A percentile compares a stretch with the other conserved stretches of the same genome.
phyloP scores from a whole-genome alignment of 108 stramenopile species.

The Mediolabrus comicus region DNA sequence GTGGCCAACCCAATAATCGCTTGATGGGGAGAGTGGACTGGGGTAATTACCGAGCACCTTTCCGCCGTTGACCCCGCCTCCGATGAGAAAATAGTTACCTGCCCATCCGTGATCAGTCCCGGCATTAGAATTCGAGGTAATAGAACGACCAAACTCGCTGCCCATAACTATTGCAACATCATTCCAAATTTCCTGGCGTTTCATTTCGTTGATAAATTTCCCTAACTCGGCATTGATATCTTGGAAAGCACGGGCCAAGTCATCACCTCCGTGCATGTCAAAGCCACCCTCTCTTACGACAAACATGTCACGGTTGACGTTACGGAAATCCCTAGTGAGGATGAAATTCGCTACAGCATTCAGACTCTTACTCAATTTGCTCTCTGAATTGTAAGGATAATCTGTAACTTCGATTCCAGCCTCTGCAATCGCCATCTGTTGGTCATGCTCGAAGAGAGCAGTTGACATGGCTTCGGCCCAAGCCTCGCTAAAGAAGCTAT shows the following conservation, averaged over 20 bases:
- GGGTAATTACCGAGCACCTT: conserved; percentile 41
- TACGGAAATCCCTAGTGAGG: conserved; percentile 9
- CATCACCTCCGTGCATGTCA: conserved; percentile 18
- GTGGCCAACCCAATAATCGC: conserved; percentile 21
- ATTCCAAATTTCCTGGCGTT: conserved; percentile 44
- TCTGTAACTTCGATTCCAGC: conserved; percentile 14
- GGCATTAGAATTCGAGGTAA: conserved; percentile 34
- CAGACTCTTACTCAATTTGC: neutral
- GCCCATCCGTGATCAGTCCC: conserved; percentile 46
- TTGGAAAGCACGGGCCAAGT: neutral
- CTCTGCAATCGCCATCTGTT: conserved; percentile 14
- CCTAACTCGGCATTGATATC: conserved; percentile 32
- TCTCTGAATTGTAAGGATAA: neutral
- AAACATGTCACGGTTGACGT: conserved; percentile 33
- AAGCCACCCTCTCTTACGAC: conserved; percentile 27
- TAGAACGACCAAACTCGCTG: conserved; percentile 53
- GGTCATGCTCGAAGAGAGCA: conserved; percentile 17
- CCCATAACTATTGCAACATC: conserved; percentile 26
- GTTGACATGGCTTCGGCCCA: conserved; percentile 14
- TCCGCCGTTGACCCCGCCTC: conserved; percentile 36
- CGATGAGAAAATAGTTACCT: conserved; percentile 16
- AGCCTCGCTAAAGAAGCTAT: conserved; percentile 20
- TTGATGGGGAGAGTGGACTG: conserved; percentile 1
- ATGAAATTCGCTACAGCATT: neutral
- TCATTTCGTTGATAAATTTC: conserved; percentile 35